Conservation (phyloP, 768 basidiomycete genomes). For the Lactifluus piperatus region DNA sequence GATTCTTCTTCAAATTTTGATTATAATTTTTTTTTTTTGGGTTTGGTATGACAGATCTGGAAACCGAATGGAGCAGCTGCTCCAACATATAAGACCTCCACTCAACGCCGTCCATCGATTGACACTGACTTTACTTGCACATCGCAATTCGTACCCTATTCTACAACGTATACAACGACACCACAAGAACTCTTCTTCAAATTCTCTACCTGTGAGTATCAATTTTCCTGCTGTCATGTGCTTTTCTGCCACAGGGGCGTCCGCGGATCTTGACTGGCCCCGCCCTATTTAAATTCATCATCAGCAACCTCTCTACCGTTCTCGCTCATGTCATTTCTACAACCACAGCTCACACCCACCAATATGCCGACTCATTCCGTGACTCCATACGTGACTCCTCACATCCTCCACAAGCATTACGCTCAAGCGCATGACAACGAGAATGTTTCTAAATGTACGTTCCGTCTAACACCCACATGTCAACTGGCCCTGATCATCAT, state of each 20-base stretch:
- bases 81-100: slow-evolving; percentile 9
- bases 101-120: background rate
- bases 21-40: background rate
- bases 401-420: slow-evolving; percentile 83
- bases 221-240: background rate
- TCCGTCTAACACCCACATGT: background rate
- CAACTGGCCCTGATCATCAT: slow-evolving; percentile 15
- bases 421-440: slow-evolving; percentile 67
- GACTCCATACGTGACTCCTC: slow-evolving; percentile 82
- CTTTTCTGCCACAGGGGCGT: background rate
- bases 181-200: background rate
- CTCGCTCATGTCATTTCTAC: background rate
- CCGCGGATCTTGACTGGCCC: slow-evolving; percentile 8
- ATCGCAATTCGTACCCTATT: background rate
- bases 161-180: background rate
- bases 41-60: slow-evolving; percentile 14
- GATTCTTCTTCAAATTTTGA: background rate
- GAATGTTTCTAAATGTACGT: slow-evolving; percentile 48
- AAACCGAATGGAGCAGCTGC: slow-evolving; percentile 9
- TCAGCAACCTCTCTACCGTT: background rate
- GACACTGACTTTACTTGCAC: background rate
- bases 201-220: background rate
- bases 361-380: slow-evolving; percentile 63
- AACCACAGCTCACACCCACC: slow-evolving; percentile 9
- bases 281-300: slow-evolving; percentile 3